phyloP scores from a whole-genome alignment of 805 yeast species.

The Kodamaea fukazawae region DNA sequence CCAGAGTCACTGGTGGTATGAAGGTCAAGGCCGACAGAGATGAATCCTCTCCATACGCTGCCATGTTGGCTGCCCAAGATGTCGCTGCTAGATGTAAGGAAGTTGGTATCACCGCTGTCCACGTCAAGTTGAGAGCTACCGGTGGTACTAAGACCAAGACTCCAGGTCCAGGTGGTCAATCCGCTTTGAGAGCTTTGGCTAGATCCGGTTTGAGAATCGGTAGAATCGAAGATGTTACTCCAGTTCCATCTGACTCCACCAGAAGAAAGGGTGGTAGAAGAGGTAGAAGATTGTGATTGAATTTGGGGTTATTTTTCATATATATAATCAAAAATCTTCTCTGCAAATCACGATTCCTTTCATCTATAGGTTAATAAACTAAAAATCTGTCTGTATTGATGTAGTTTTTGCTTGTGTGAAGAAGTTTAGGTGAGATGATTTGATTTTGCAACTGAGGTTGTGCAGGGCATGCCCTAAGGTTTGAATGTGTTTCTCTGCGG shows the following conservation, averaged over 20 bases:
- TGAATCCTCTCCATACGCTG: slow-evolving; percentile 99
- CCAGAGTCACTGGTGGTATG: slow-evolving; percentile 99
- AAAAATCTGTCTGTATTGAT: no score
- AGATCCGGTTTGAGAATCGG: slow-evolving; percentile 99
- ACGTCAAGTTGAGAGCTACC: slow-evolving; percentile 99
- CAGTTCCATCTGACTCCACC: slow-evolving; percentile 99
- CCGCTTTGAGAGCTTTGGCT: slow-evolving; percentile 98
- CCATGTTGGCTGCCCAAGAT: slow-evolving; percentile 99
- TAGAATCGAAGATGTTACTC: slow-evolving; percentile 99
- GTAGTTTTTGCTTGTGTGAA: no score
- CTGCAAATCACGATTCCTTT: not conserved
- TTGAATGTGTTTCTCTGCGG: no score
- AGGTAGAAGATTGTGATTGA: slow-evolving; percentile 95
- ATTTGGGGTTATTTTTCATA: not conserved
- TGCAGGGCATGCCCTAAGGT: no score
- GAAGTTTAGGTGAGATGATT: no score
- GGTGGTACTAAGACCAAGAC: slow-evolving; percentile 99
- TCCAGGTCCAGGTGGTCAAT: slow-evolving; percentile 99
- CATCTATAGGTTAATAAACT: not conserved
- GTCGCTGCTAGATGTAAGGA: slow-evolving; percentile 98
- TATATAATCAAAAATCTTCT: not conserved
- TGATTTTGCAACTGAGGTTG: no score
- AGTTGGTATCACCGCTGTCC: slow-evolving; percentile 99
- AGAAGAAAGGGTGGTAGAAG: slow-evolving; percentile 99
- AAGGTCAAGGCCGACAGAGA: slow-evolving; percentile 99